Base-by-base conservation (phyloP, 2,329 filamentous ascomycete genomes). In the Amphichorda felina region DNA sequence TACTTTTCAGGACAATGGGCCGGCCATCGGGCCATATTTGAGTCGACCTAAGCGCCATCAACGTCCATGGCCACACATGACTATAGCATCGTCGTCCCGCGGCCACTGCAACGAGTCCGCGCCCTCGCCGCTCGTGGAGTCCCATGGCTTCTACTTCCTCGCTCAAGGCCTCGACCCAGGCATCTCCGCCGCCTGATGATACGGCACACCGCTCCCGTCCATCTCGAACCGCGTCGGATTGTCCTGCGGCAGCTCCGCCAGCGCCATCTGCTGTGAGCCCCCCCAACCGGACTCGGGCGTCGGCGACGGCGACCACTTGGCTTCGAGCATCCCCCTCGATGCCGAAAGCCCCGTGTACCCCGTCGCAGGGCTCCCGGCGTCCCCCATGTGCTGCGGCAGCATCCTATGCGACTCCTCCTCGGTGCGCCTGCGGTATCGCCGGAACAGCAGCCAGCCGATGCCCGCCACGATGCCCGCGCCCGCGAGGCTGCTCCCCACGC, bases 401-500 rank as follows among this genome's bases (percentile, higher is more conserved):
- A 59, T 57, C 1, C 51, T 50, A 28, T 52, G 44, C 2, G 45
- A 40, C 35, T 56, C 50, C 35, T 56, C 50, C 16, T 32, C 39
- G 31, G 32, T 45, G 34, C 45, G 48, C 37, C 42, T 44, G 17
- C 46, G 47, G 26, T 35, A 15, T 14, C 57, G 48, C 3, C 50
- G 50, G 33, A 55, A 37, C 30, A 51, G 39, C 37, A 49, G 48
- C 38, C 50, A 41, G 11, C 46, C 37, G 2, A 51, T 14, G 0
- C 33, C 42, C 2, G 45, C 46, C 5, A 57, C 43, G 14, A 47
- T 32, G 1, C 44, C 46, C 22, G 55, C 42, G 22, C 55, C 56
- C 2, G 34, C 49, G 16, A 38, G 34, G 9, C 25, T 31, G 22
- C 46, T 41, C 11, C 56, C 58, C 1, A 51, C 49, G 22, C 50